Percentiles rank a stretch among this genome's conserved stretches.
Evolutionary conservation across 139 green algal species (phyloP).

Genomic region (Mychonastes homosphaera): DNA sequence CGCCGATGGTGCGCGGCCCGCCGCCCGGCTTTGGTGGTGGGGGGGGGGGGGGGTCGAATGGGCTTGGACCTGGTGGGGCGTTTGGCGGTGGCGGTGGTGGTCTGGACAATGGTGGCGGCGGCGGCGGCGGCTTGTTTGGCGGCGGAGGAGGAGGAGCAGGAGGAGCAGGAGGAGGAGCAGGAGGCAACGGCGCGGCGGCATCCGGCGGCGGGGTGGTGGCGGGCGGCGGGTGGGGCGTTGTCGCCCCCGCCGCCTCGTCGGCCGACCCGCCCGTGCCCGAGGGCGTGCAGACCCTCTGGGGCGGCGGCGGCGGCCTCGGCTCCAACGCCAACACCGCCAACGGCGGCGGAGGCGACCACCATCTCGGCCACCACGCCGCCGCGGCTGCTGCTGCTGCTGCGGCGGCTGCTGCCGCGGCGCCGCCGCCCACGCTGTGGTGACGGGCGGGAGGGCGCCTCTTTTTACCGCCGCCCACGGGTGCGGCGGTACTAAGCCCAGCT

Average conservation of each 20-base stretch:
- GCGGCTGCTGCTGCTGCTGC: not conserved
- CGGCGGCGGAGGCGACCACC: not conserved
- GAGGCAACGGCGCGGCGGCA: not conserved
- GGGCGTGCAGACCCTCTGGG: slow-evolving; percentile 21
- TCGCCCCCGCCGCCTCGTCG: not conserved
- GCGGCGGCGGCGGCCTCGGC: not conserved
- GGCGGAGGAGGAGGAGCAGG: not conserved
- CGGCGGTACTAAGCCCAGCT: too few species aligned
- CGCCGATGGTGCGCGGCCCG: too few species aligned
- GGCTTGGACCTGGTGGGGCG: too few species aligned
- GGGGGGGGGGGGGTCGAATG: too few species aligned
- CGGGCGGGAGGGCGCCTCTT: not conserved
- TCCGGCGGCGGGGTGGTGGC: not conserved
- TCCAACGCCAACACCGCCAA: not conserved
- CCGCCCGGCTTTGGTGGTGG: too few species aligned
- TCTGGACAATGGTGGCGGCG: too few species aligned
- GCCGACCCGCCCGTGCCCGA: slow-evolving; percentile 1
- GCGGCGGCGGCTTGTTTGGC: not conserved
- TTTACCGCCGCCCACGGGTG: not conserved
- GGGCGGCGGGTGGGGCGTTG: not conserved
- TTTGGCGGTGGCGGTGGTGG: too few species aligned
- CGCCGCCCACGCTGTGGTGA: not conserved
- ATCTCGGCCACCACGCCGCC: not conserved
- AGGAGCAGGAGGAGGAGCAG: not conserved
- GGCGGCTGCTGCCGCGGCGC: not conserved